Evolutionary conservation across 805 yeast species (phyloP).

Genomic region (Lipomyces oligophaga): DNA sequence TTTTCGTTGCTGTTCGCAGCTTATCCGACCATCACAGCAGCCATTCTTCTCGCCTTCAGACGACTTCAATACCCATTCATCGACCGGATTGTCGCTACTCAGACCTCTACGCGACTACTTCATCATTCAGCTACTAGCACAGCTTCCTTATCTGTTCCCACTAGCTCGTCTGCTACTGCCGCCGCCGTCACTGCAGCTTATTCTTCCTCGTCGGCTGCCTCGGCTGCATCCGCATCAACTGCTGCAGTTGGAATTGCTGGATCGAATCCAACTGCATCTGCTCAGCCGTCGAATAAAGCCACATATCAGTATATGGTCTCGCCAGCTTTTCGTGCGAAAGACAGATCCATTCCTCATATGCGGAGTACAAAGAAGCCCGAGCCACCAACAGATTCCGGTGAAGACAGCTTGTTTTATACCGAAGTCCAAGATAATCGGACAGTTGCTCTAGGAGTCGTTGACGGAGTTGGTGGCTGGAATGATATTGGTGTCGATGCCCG

Average conservation of each 20-base stretch:
- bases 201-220: conserved; percentile 2
- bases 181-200: conserved; percentile 15
- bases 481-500: conserved; percentile 87
- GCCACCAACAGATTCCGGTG: conserved; percentile 29
- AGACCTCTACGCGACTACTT: conserved; percentile 6
- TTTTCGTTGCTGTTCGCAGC: conserved; percentile 25
- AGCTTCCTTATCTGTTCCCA: conserved; percentile 5
- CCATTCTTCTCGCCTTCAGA: conserved; percentile 21
- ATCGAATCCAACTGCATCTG: too few species aligned
- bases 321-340: conserved; percentile 22
- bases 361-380: neutral
- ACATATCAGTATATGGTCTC: conserved; percentile 12
- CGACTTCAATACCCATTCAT: conserved; percentile 25
- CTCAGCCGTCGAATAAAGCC: conserved; percentile 1
- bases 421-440: conserved; percentile 24
- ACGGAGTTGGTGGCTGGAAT: conserved; percentile 98
- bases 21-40: conserved; percentile 29
- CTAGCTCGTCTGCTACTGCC: conserved; percentile 12
- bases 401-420: conserved; percentile 30
- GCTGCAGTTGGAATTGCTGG: too few species aligned
- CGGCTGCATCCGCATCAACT: neutral
- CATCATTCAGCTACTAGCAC: conserved; percentile 8
- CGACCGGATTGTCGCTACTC: conserved; percentile 20
- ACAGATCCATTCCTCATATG: conserved; percentile 3
- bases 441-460: conserved; percentile 46